phyloP scores from a whole-genome alignment of 1,284 basidiomycete species.

The Pyrrhoderma noxium region DNA sequence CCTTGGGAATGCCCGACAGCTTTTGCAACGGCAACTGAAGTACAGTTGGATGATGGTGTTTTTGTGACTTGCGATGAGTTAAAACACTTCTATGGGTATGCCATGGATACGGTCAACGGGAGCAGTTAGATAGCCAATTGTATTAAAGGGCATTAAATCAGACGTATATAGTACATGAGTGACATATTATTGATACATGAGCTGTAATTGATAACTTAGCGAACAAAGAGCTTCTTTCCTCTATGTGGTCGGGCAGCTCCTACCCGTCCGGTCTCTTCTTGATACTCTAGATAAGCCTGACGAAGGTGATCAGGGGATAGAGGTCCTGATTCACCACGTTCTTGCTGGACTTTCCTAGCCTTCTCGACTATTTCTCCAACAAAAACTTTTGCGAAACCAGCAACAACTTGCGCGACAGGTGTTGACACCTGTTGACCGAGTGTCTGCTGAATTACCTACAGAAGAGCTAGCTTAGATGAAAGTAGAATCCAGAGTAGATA shows the following conservation, averaged over 20 bases:
- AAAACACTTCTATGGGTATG: slow-evolving; percentile 32
- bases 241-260: slow-evolving; percentile 65
- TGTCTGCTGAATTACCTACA: slow-evolving; percentile 76
- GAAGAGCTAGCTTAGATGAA: slow-evolving; percentile 3
- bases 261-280: slow-evolving; percentile 70
- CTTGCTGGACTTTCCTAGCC: slow-evolving; percentile 71
- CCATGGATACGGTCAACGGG: background rate
- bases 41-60: slow-evolving; percentile 44
- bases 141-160: background rate
- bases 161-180: background rate
- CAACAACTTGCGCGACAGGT: slow-evolving; percentile 81
- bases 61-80: slow-evolving; percentile 42
- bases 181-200: background rate
- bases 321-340: slow-evolving; percentile 67
- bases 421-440: slow-evolving; percentile 79
- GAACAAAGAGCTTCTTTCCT: slow-evolving; percentile 58
- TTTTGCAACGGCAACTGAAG: slow-evolving; percentile 28
- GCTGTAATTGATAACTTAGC: slow-evolving; percentile 29
- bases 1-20: slow-evolving; percentile 38
- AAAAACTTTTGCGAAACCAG: slow-evolving; percentile 87
- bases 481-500: slow-evolving; percentile 1
- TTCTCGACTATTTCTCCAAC: slow-evolving; percentile 89
- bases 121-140: background rate
- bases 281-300: slow-evolving; percentile 81
- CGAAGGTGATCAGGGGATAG: slow-evolving; percentile 81